Evolutionary conservation across 2,329 filamentous ascomycete genomes (phyloP).

Genomic region (Endothia cerciana): DNA sequence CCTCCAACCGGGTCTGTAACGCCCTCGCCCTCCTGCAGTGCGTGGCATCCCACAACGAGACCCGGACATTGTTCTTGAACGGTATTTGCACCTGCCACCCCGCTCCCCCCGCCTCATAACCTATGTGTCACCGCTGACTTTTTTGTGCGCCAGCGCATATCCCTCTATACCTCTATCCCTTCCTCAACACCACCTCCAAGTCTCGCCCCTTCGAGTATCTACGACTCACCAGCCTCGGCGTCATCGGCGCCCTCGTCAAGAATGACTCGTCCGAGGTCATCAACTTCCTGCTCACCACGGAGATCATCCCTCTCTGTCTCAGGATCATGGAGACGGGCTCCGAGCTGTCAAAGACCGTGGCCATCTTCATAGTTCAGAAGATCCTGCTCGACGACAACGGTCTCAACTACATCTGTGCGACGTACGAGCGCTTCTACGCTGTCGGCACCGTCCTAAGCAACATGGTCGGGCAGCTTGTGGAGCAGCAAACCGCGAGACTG

Average conservation of each 20-base stretch:
- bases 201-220: slow-evolving; percentile 97
- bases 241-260: slow-evolving; percentile 96
- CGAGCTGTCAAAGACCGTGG: slow-evolving; percentile 97
- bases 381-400: slow-evolving; percentile 96
- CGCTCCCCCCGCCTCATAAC: not conserved
- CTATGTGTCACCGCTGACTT: slow-evolving; percentile 4
- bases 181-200: slow-evolving; percentile 98
- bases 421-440: slow-evolving; percentile 97
- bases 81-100: slow-evolving; percentile 57
- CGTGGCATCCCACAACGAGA: slow-evolving; percentile 96
- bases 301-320: slow-evolving; percentile 96
- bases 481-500: slow-evolving; percentile 93
- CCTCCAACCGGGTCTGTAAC: slow-evolving; percentile 96
- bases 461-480: slow-evolving; percentile 97
- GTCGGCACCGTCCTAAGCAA: slow-evolving; percentile 97
- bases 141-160: slow-evolving; percentile 75
- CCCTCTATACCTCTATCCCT: slow-evolving; percentile 95
- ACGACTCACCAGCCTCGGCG: slow-evolving; percentile 90
- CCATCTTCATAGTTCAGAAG: slow-evolving; percentile 99
- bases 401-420: slow-evolving; percentile 97
- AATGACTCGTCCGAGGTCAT: slow-evolving; percentile 99
- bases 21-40: slow-evolving; percentile 94
- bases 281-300: slow-evolving; percentile 96
- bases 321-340: slow-evolving; percentile 99
- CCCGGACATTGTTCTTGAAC: slow-evolving; percentile 87